A percentile compares a stretch with the other conserved stretches of the same genome.
Evolutionary conservation across 1,139 yeast species (phyloP).

Genomic region (Taphrina populina): DNA sequence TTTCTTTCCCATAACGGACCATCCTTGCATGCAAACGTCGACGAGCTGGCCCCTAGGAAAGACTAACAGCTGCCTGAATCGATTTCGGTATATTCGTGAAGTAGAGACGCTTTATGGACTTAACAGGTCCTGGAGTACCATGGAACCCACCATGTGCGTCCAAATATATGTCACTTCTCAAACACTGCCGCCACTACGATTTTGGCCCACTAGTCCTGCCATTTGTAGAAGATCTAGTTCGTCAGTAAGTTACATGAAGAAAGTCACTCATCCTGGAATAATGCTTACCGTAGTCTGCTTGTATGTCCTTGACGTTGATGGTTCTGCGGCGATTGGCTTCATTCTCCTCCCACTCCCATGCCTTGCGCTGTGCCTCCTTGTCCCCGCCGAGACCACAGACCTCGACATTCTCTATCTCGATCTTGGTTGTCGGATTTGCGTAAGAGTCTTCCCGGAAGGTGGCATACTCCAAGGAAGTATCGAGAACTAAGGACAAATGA

Average conservation of each 20-base stretch:
- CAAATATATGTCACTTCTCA: neutral
- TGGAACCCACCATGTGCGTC: neutral
- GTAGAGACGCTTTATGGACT: too few species aligned
- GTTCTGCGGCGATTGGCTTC: constrained; percentile 15
- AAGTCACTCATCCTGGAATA: too few species aligned
- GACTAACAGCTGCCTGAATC: too few species aligned
- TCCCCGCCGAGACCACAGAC: constrained; percentile 30
- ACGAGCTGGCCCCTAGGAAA: too few species aligned
- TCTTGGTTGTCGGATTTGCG: neutral
- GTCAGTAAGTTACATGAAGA: neutral
- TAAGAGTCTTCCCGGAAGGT: neutral
- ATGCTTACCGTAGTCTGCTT: constrained; percentile 15
- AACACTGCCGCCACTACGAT: constrained; percentile 27
- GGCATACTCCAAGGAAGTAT: constrained; percentile 17
- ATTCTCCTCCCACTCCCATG: constrained; percentile 28
- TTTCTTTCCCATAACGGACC: too few species aligned
- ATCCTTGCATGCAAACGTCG: too few species aligned
- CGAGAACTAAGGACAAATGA: constrained; percentile 9
- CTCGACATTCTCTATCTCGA: constrained; percentile 12
- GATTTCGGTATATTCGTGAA: too few species aligned
- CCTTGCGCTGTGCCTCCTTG: constrained; percentile 20
- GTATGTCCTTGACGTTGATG: constrained; percentile 19
- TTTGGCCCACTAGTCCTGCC: constrained; percentile 24
- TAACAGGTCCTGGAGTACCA: too few species aligned
- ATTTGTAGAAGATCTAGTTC: constrained; percentile 9